Evolutionary conservation across 83 land plant genomes (phyloP).

Genomic region (Picea mariana): DNA sequence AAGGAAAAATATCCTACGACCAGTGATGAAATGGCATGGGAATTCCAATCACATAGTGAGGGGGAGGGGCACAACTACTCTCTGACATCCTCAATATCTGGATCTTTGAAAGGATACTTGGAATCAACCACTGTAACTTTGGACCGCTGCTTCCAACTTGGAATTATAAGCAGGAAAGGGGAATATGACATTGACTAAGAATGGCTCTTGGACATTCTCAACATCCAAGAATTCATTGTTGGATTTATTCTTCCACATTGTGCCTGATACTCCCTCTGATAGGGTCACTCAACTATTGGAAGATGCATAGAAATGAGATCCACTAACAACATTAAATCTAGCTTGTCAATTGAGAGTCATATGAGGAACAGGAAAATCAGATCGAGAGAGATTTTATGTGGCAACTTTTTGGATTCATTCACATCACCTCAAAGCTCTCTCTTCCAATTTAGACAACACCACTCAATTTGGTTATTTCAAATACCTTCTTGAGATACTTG

Average conservation of each 20-base stretch:
- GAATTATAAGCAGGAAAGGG: no score
- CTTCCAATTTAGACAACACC: slow-evolving; percentile 24
- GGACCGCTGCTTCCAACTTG: no score
- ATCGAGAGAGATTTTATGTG: slow-evolving; percentile 59
- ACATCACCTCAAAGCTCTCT: slow-evolving; percentile 38
- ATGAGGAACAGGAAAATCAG: slow-evolving; percentile 70
- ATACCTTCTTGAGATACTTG: no score
- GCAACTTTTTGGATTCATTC: slow-evolving; percentile 28
- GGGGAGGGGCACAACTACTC: no score
- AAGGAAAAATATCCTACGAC: no score
- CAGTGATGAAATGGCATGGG: no score
- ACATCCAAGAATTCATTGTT: slow-evolving; percentile 47
- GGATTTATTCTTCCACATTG: slow-evolving; percentile 61
- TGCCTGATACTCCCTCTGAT: slow-evolving; percentile 38
- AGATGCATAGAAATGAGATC: slow-evolving; percentile 50
- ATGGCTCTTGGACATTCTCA: slow-evolving; percentile 38
- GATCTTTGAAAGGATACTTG: no score
- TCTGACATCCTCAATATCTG: no score
- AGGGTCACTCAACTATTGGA: slow-evolving; percentile 24
- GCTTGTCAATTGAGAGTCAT: slow-evolving; percentile 63
- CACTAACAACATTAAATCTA: slow-evolving; percentile 58
- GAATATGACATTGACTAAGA: slow-evolving; percentile 45
- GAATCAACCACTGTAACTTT: no score
- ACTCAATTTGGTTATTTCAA: no score
- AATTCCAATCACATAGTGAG: no score